Conservation (phyloP, 306 rosid species). For the Quercus alba region DNA sequence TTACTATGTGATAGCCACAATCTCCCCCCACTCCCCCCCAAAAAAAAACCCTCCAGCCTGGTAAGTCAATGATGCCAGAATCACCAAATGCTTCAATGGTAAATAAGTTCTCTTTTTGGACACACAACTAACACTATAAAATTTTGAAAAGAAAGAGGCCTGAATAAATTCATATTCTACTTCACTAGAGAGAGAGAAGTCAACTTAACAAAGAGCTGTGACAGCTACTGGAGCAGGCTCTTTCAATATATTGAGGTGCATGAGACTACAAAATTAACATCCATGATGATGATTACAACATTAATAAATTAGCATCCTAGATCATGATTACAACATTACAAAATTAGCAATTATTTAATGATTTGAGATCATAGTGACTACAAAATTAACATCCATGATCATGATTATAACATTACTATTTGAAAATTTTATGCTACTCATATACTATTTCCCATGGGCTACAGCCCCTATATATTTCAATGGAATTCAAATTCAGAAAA, state of each 20-base stretch:
- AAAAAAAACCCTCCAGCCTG: no score
- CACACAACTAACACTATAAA: neutral
- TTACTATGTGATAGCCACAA: neutral
- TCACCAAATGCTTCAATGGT: neutral
- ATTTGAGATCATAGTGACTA: neutral
- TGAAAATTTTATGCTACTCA: neutral
- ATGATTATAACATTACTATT: neutral
- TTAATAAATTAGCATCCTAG: no score
- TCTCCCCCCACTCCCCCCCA: no score
- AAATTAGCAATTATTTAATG: neutral
- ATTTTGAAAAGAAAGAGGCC: neutral
- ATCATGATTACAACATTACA: no score
- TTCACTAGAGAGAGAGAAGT: neutral
- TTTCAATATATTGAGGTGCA: neutral
- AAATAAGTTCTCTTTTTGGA: neutral
- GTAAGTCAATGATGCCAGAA: no score
- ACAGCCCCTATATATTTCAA: neutral
- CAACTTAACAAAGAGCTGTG: neutral
- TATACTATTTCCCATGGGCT: neutral
- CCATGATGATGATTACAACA: no score
- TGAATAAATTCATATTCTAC: neutral
- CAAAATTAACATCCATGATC: neutral
- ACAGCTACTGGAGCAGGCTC: neutral
- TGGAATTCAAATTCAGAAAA: neutral
- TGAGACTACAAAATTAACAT: neutral